Percentiles rank a stretch among this genome's conserved stretches.
Evolutionary conservation across 2,329 filamentous ascomycete species (phyloP).

Genomic region (Colletotrichum sp.): DNA sequence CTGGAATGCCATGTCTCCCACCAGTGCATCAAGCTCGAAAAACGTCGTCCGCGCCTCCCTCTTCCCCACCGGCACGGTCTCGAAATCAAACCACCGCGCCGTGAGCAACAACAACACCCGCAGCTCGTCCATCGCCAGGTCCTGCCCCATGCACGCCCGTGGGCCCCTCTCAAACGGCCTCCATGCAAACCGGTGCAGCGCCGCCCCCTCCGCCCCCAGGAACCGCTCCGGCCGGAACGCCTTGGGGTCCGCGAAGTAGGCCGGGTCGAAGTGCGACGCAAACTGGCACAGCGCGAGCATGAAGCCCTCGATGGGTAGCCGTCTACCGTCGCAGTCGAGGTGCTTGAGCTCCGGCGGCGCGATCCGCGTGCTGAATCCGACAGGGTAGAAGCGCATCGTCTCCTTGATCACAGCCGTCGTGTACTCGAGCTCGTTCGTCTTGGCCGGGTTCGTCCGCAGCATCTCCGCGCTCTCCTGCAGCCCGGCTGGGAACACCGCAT

Average conservation of each 20-base stretch:
- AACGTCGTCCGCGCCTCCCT: conserved; percentile 9
- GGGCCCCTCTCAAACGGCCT: conserved; percentile 39
- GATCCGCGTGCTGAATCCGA: conserved; percentile 44
- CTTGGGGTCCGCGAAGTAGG: conserved; percentile 39
- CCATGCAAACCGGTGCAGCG: conserved; percentile 15
- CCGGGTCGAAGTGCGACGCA: conserved; percentile 33
- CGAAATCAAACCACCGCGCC: conserved; percentile 26
- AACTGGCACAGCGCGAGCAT: conserved; percentile 17
- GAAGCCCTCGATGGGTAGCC: conserved; percentile 39
- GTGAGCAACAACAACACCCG: conserved; percentile 26
- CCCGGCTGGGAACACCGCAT: conserved; percentile 26
- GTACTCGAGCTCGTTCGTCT: conserved; percentile 55
- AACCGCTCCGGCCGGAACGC: conserved; percentile 47
- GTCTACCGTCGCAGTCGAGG: conserved; percentile 39
- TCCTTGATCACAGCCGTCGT: conserved; percentile 60
- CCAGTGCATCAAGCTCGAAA: conserved; percentile 25
- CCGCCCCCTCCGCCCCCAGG: conserved; percentile 26
- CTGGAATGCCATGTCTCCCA: conserved; percentile 25
- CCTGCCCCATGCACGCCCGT: conserved; percentile 37
- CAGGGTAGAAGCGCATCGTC: conserved; percentile 54
- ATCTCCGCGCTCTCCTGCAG: conserved; percentile 36
- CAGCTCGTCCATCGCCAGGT: conserved; percentile 35
- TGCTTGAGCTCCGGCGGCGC: conserved; percentile 33
- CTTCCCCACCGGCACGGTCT: conserved; percentile 16
- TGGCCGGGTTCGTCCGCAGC: conserved; percentile 42